Evolutionary conservation across 306 rosid species (phyloP).

Genomic region (Cucurbita ficifolia): DNA sequence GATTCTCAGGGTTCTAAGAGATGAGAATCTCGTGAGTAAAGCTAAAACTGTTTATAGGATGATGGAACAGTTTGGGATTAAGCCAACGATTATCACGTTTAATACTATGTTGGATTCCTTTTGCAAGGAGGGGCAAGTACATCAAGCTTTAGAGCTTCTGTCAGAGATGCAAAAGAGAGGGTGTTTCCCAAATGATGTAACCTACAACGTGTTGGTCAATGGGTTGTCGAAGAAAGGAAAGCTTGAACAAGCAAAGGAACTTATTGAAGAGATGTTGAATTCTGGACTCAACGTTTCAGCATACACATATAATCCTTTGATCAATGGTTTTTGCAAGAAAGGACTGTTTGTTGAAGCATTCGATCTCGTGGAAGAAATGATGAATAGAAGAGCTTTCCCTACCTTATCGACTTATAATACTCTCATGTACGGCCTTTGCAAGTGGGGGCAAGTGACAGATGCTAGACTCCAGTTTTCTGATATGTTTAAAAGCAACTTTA

Average conservation of each 20-base stretch:
- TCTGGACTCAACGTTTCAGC: constrained; percentile 41
- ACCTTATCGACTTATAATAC: constrained; percentile 52
- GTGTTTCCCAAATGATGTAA: constrained; percentile 35
- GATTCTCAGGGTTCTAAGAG: constrained; percentile 47
- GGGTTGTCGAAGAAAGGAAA: constrained; percentile 52
- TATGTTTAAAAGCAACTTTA: constrained; percentile 26
- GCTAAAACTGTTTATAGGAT: constrained; percentile 36
- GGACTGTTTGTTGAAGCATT: constrained; percentile 43
- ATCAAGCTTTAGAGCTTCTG: constrained; percentile 34
- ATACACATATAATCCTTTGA: constrained; percentile 46
- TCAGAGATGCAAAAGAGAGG: constrained; percentile 35
- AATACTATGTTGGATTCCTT: constrained; percentile 51
- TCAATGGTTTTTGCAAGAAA: constrained; percentile 31
- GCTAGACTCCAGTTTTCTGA: constrained; percentile 33
- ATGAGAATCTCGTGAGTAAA: constrained; percentile 16
- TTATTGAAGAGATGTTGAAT: constrained; percentile 39
- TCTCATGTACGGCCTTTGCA: constrained; percentile 46
- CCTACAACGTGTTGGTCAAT: constrained; percentile 50
- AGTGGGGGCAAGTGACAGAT: constrained; percentile 35
- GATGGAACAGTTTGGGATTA: constrained; percentile 45
- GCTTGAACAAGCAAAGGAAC: constrained; percentile 32
- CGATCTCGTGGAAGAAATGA: constrained; percentile 40
- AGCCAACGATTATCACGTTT: constrained; percentile 40
- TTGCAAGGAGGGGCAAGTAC: constrained; percentile 55
- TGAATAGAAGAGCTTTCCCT: constrained; percentile 26